Base-by-base conservation (phyloP, 2,329 filamentous ascomycete species). In the Sarocladium brachiariae region DNA sequence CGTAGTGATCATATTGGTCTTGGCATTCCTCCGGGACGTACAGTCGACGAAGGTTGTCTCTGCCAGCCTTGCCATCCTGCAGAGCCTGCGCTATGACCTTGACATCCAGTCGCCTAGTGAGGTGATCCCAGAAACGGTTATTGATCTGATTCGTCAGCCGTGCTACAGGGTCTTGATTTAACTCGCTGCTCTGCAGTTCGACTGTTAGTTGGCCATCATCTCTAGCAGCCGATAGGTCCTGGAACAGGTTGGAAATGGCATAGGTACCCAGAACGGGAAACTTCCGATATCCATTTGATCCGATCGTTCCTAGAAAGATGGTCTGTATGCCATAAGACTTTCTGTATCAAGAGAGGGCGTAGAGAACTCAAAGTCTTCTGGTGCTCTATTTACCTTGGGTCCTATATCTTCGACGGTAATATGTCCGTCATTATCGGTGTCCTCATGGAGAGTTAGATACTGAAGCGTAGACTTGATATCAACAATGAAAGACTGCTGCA, bases 371-470 rank as follows among this genome's bases (percentile, higher is more conserved):
- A n/a, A n/a, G n/a, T n/a, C n/a, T n/a, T n/a, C n/a, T n/a, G n/a
- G n/a, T n/a, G n/a, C n/a, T n/a, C n/a, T n/a, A n/a, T 14, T 11
- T 35, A 89, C 84, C 78, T 97, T 99, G 47, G 93, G 92, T 0
- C 93, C 93, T 56, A 81, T 79, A 70, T 97, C 93, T 63, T 97
- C 92, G 59, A 97, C 95, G 24, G 93, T 97, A 66, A 99, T 99
- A 68, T 97, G 91, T 75, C 89, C 87, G 67, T 97, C 96, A 51
- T 81, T 76, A 68, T 97, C 91, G 24, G 91, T 95, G 63, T 97
- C 93, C 67, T 97, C 93, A 57, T 91, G 86, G 31, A 82, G 80
- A 54, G 89, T 76, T 38, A 99, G 76, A 52, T 80, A 84, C 61
- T 89, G 78, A 51, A 96, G 76, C 1, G 90, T 96, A 18, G 81